Percentiles rank a stretch among this genome's conserved stretches.
Conservation (phyloP, 208 protist genomes). For the Leishmania martiniquensis region DNA sequence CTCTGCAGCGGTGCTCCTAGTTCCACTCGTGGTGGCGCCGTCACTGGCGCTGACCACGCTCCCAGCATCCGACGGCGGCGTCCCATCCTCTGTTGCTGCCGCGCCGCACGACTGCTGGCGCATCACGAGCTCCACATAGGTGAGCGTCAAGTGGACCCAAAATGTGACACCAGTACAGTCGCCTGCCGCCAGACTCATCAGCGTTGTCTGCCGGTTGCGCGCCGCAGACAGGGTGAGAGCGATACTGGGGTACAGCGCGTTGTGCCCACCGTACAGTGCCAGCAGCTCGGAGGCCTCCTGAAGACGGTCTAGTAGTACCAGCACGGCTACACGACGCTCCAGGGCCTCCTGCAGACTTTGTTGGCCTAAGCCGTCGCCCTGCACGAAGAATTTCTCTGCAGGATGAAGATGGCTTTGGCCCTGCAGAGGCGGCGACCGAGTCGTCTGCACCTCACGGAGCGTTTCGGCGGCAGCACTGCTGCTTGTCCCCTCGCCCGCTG, state of each 20-base stretch:
- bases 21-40: background rate
- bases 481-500: background rate
- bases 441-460: background rate
- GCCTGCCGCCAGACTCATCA: conserved; percentile 13
- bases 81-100: background rate
- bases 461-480: background rate
- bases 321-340: conserved; percentile 77
- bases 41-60: background rate
- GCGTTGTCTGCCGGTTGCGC: conserved; percentile 10
- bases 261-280: conserved; percentile 39
- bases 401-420: conserved; percentile 1
- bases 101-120: conserved; percentile 3
- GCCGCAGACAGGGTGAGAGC: conserved; percentile 63
- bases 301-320: conserved; percentile 56
- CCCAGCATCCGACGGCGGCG: background rate
- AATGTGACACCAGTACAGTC: conserved; percentile 43
- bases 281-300: conserved; percentile 64
- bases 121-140: conserved; percentile 40
- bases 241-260: conserved; percentile 63
- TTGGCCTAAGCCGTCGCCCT: conserved; percentile 60
- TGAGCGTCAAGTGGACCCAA: conserved; percentile 64
- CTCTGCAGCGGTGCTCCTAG: background rate
- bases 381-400: conserved; percentile 33
- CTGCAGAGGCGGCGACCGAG: background rate
- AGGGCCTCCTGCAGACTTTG: conserved; percentile 68